phyloP scores from a whole-genome alignment of 495 filamentous ascomycete genomes.

The Penicillium flavigenum region DNA sequence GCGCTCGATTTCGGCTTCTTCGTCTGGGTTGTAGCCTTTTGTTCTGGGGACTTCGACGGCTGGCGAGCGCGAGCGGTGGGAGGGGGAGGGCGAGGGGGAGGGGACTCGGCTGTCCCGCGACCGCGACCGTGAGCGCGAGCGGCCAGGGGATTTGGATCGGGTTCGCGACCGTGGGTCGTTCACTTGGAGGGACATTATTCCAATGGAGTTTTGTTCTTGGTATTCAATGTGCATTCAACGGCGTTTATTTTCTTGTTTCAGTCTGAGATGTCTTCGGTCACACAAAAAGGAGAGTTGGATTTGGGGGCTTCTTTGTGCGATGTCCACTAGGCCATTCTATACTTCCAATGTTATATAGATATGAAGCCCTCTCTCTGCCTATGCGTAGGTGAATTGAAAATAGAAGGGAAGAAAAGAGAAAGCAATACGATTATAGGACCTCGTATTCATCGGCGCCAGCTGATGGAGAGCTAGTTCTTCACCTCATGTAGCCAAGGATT shows the following conservation, averaged over 20 bases:
- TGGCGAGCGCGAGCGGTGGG: slow-evolving; percentile 21
- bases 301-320: background rate
- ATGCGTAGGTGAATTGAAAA: background rate
- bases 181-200: slow-evolving; percentile 52
- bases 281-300: slow-evolving; percentile 1
- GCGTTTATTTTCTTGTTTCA: background rate
- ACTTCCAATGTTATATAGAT: background rate
- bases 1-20: slow-evolving; percentile 33
- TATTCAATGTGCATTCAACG: background rate
- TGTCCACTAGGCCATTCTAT: background rate
- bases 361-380: background rate
- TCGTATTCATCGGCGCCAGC: slow-evolving; percentile 5
- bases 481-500: slow-evolving; percentile 2
- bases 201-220: background rate
- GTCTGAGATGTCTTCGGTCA: background rate
- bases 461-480: slow-evolving; percentile 5
- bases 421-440: background rate
- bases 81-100: slow-evolving; percentile 24
- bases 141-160: slow-evolving; percentile 59
- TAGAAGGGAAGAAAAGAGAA: background rate
- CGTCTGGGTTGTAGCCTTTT: slow-evolving; percentile 25
- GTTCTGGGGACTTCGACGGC: slow-evolving; percentile 21
- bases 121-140: slow-evolving; percentile 49
- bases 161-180: slow-evolving; percentile 58
- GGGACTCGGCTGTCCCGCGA: slow-evolving; percentile 49